phyloP scores from a whole-genome alignment of 2,329 filamentous ascomycete species.

The Aureobasidium vineae region DNA sequence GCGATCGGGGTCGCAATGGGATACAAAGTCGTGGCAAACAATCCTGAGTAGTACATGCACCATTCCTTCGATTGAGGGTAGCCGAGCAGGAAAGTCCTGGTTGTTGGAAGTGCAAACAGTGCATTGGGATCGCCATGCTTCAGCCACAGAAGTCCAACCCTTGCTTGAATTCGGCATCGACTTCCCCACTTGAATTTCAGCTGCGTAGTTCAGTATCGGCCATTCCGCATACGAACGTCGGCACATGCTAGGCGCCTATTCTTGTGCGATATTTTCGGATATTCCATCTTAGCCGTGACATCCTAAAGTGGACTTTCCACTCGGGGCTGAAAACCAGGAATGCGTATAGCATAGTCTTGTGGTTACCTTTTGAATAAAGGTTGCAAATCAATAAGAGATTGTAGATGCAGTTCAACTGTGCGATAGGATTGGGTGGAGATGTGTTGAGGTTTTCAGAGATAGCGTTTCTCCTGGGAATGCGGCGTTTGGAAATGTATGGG shows the following conservation, averaged over 20 bases:
- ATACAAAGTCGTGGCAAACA: conserved; percentile 23
- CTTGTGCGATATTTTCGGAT: neutral
- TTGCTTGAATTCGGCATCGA: conserved; percentile 3
- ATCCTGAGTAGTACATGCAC: conserved; percentile 14
- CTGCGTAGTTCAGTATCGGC: neutral
- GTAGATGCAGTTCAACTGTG: neutral
- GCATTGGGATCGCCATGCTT: conserved; percentile 23
- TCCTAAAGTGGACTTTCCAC: neutral
- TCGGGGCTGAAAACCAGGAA: neutral
- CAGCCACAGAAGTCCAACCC: neutral
- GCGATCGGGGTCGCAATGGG: conserved; percentile 13
- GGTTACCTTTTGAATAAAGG: neutral
- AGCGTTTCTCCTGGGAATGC: neutral
- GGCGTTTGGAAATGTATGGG: neutral
- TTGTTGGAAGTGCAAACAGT: conserved; percentile 1
- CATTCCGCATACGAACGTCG: neutral
- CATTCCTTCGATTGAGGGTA: conserved; percentile 19
- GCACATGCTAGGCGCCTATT: neutral
- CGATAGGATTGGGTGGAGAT: neutral
- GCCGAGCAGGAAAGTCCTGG: conserved; percentile 11
- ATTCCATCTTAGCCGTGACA: neutral
- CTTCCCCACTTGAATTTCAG: neutral
- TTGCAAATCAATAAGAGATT: neutral
- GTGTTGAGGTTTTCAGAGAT: neutral
- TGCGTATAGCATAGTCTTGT: neutral